Percentiles rank a stretch among this genome's conserved stretches.
phyloP scores from a whole-genome alignment of 306 rosid species.

The Astragalus glycyphyllos region DNA sequence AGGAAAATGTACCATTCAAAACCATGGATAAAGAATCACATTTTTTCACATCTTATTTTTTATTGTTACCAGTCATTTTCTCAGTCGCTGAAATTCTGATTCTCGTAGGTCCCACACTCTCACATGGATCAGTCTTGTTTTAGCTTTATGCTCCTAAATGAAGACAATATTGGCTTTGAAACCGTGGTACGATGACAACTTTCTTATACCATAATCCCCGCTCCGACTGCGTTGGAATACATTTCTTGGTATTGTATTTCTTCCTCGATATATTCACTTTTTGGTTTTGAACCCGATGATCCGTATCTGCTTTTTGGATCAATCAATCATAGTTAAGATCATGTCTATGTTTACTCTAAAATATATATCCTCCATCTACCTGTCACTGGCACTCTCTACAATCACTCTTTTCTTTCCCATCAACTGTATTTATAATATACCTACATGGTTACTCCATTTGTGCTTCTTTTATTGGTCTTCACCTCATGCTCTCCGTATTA shows the following conservation, averaged over 20 bases:
- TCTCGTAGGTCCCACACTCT: background rate
- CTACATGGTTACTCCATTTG: conserved; percentile 6
- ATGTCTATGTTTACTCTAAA: conserved; percentile 27
- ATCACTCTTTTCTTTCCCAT: background rate
- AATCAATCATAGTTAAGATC: background rate
- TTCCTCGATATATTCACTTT: background rate
- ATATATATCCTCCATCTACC: conserved; percentile 50
- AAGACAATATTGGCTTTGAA: background rate
- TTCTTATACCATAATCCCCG: background rate
- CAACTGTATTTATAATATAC: background rate
- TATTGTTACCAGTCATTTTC: background rate
- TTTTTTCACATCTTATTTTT: background rate
- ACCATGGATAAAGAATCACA: background rate
- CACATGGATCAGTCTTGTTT: background rate
- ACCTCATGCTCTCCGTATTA: conserved; percentile 8
- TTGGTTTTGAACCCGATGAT: background rate
- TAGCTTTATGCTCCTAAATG: background rate
- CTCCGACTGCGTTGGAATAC: background rate
- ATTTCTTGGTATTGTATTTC: background rate
- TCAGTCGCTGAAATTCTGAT: background rate
- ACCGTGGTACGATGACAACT: background rate
- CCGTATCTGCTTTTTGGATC: background rate
- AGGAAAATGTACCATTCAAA: background rate
- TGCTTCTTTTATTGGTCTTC: conserved; percentile 34
- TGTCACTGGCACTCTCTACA: conserved; percentile 50